phyloP scores from a whole-genome alignment of 768 basidiomycete species.

The Pisolithus sp. region DNA sequence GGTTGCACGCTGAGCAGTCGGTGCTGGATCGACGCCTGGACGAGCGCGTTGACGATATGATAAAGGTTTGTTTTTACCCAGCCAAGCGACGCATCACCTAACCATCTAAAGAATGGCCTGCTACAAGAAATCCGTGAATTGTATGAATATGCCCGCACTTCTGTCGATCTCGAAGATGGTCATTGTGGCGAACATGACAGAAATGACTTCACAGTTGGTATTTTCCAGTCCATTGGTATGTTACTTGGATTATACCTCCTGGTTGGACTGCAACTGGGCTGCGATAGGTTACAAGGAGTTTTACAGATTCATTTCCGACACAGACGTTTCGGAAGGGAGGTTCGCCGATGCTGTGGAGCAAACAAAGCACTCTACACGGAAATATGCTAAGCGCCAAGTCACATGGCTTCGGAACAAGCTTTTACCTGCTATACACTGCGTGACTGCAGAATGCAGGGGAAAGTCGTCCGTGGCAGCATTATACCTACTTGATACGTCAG shows the following conservation, averaged over 20 bases:
- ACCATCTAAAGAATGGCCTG: slow-evolving; percentile 56
- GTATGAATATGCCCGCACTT: slow-evolving; percentile 19
- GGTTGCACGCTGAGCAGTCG: slow-evolving; percentile 75
- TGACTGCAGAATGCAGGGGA: slow-evolving; percentile 30
- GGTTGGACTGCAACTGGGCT: not conserved
- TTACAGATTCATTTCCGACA: slow-evolving; percentile 49
- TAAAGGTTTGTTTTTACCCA: slow-evolving; percentile 45
- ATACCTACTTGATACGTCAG: slow-evolving; percentile 67
- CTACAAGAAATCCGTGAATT: slow-evolving; percentile 70
- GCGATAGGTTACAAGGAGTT: slow-evolving; percentile 88
- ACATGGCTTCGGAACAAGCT: slow-evolving; percentile 91
- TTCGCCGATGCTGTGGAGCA: slow-evolving; percentile 58
- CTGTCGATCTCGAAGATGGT: not conserved
- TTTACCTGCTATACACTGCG: slow-evolving; percentile 59
- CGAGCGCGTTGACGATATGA: slow-evolving; percentile 81
- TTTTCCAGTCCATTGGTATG: slow-evolving; percentile 91
- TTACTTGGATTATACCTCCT: not conserved
- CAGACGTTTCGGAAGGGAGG: slow-evolving; percentile 31
- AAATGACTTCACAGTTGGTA: slow-evolving; percentile 61
- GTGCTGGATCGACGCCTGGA: slow-evolving; percentile 65
- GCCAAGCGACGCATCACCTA: not conserved
- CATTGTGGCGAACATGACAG: not conserved
- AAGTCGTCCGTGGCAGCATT: slow-evolving; percentile 26
- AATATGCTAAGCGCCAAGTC: slow-evolving; percentile 88
- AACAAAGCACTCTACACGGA: slow-evolving; percentile 83